Conservation (phyloP, 2,329 filamentous ascomycete genomes). For the Colletotrichum cereale region DNA sequence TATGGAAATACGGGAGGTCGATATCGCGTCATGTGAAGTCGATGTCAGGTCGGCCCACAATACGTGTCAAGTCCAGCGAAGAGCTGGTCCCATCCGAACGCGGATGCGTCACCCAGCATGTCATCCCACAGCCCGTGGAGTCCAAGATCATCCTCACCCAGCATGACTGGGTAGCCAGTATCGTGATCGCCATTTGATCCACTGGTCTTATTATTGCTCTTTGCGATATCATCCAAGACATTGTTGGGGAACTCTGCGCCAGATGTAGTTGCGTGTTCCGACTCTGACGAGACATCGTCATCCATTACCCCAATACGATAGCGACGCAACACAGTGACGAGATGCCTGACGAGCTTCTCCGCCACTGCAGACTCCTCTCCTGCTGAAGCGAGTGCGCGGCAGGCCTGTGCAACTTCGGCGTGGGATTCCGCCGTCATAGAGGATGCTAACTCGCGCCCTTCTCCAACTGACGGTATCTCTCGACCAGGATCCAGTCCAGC, state of each 20-base stretch:
- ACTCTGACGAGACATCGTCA: background rate
- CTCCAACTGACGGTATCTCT: background rate
- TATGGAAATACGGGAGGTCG: no score
- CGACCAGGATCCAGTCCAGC: conserved; percentile 25
- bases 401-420: conserved; percentile 40
- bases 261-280: background rate
- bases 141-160: conserved; percentile 12
- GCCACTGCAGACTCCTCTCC: conserved; percentile 42
- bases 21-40: background rate
- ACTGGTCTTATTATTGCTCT: background rate
- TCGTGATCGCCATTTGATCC: background rate
- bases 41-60: conserved; percentile 28
- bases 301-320: conserved; percentile 38
- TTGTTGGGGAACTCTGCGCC: background rate
- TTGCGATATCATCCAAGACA: background rate
- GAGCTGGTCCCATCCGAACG: conserved; percentile 44
- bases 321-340: conserved; percentile 41
- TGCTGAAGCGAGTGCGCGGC: conserved; percentile 40
- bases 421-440: conserved; percentile 18
- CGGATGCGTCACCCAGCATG: conserved; percentile 34
- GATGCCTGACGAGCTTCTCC: conserved; percentile 40
- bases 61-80: conserved; percentile 44
- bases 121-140: conserved; percentile 42
- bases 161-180: background rate
- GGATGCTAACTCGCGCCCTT: no score